Base-by-base conservation (phyloP, 2,329 filamentous ascomycete species). In the Trichophyton mentagrophytes region DNA sequence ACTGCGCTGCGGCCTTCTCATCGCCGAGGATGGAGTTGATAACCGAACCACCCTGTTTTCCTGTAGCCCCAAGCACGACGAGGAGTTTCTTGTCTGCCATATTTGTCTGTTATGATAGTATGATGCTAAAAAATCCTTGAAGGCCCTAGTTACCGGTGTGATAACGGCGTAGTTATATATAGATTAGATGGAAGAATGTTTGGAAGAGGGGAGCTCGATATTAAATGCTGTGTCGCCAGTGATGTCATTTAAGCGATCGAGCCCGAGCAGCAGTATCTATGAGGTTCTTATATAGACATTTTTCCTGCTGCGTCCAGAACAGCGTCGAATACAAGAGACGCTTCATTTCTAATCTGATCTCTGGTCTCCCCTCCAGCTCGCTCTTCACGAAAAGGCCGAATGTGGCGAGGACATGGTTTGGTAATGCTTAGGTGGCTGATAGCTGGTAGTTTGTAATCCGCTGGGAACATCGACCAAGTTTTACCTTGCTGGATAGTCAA, bases 1-100 rank as follows among this genome's bases (percentile, higher is more conserved):
- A 82, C 60, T 76, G 65, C 46, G 73, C 65, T 1, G 77, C 78
- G n/a, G 82, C 73, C 1, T 68, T 66, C 0, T 74, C 64, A 64
- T 80, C 74, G 42, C 71, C 71, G 6, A 81, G 73, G 9, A 82
- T 70, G 30, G 72, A 67, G 57, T 75, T 69, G 61, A 81, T 71
- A 7, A 81, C 71, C 4, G 77, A 78, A 8, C 77, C 70, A 15
- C 80, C 80, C 67, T 82, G 80, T 38, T 78, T 73, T 62, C 80
- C 79, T 0, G 80, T 82, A 20, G 79, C 79, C 9, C 80, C 79
- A 57, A 81, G 79, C 22, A 82, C 72, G 22, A 72, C 74, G 44
- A 80, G 68, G 42, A 74, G 36, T 58, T 59, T 49, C 42, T 57
- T 57, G 20, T 57, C 36, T 17, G 55, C 36, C 55, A 57, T 57